phyloP scores from a whole-genome alignment of 1,284 basidiomycete genomes.

The Rhizoctonia solani region DNA sequence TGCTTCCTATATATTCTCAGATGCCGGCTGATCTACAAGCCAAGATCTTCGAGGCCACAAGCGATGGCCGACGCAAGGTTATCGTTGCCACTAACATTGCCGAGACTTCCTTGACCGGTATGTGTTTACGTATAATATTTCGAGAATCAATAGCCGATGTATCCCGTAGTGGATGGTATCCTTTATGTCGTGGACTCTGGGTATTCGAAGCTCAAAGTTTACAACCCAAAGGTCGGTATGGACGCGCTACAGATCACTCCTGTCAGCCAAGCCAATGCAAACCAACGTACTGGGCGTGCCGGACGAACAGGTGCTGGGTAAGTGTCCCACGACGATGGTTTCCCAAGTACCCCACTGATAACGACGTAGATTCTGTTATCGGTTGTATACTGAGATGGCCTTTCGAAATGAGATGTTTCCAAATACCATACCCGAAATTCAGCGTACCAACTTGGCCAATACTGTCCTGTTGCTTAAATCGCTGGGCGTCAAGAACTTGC shows the following conservation, averaged over 20 bases:
- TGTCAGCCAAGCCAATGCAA: conserved; percentile 96
- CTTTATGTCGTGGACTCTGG: conserved; percentile 96
- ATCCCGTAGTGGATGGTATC: conserved; percentile 85
- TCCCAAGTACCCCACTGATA: conserved; percentile 30
- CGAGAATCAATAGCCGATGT: conserved; percentile 36
- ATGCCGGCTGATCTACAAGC: conserved; percentile 99
- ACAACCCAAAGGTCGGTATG: conserved; percentile 99
- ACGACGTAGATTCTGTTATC: conserved; percentile 82
- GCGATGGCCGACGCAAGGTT: conserved; percentile 94
- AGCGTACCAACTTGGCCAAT: conserved; percentile 96
- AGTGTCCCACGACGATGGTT: conserved; percentile 44
- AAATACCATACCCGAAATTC: conserved; percentile 98
- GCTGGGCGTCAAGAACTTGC: conserved; percentile 90
- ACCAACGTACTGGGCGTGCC: conserved; percentile 93
- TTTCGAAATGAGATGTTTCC: conserved; percentile 95
- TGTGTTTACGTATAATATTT: conserved; percentile 38
- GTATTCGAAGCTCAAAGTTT: conserved; percentile 97
- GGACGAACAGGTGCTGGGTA: conserved; percentile 94
- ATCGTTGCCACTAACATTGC: conserved; percentile 99
- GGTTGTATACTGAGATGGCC: conserved; percentile 95
- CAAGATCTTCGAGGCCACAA: conserved; percentile 93
- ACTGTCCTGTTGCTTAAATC: conserved; percentile 95
- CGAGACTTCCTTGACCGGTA: conserved; percentile 93
- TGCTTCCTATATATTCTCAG: conserved; percentile 98
- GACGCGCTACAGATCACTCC: conserved; percentile 98